Percentiles rank a stretch among this genome's conserved stretches.
These are phyloP conservation scores for Steccherinum ochraceum DNA, from an alignment of 768 basidiomycete species.

Conservation along the genomic window DNA sequence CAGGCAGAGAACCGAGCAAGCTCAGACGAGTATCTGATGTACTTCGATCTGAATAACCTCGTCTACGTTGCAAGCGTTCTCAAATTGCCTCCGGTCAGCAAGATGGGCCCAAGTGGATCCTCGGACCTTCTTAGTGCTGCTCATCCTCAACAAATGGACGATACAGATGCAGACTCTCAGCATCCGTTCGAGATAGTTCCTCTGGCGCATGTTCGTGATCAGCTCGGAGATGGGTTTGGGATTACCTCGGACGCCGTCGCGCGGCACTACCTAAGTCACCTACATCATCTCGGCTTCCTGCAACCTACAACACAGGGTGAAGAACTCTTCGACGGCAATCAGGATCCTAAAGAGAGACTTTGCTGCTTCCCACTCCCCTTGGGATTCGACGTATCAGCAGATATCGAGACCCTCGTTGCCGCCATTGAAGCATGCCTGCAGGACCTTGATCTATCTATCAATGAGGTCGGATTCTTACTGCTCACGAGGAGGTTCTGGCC, in stretches of 20 bases:
- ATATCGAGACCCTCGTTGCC: slow-evolving; percentile 67
- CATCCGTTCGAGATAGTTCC: slow-evolving; percentile 55
- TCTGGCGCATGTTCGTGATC: slow-evolving; percentile 52
- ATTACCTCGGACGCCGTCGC: slow-evolving; percentile 49
- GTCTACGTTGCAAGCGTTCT: slow-evolving; percentile 54
- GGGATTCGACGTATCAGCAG: slow-evolving; percentile 62
- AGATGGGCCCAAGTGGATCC: slow-evolving; percentile 18
- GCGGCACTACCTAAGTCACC: slow-evolving; percentile 47
- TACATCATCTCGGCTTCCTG: slow-evolving; percentile 60
- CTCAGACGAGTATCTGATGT: slow-evolving; percentile 38
- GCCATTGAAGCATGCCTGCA: slow-evolving; percentile 65
- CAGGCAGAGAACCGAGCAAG: slow-evolving; percentile 40
- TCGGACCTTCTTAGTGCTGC: slow-evolving; percentile 43
- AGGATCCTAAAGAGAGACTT: slow-evolving; percentile 17
- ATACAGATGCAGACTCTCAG: slow-evolving; percentile 19
- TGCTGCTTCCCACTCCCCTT: slow-evolving; percentile 67
- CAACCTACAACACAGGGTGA: slow-evolving; percentile 34
- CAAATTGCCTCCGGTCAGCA: slow-evolving; percentile 30
- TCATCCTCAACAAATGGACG: slow-evolving; percentile 17
- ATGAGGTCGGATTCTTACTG: slow-evolving; percentile 68
- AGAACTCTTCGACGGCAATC: slow-evolving; percentile 30
- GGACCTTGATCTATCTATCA: slow-evolving; percentile 66
- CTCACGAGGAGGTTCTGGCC: slow-evolving; percentile 71
- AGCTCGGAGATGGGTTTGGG: slow-evolving; percentile 53
- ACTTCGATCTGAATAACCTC: slow-evolving; percentile 66